Base-by-base conservation (phyloP, 1,284 basidiomycete genomes). In the Waitea zeae region DNA sequence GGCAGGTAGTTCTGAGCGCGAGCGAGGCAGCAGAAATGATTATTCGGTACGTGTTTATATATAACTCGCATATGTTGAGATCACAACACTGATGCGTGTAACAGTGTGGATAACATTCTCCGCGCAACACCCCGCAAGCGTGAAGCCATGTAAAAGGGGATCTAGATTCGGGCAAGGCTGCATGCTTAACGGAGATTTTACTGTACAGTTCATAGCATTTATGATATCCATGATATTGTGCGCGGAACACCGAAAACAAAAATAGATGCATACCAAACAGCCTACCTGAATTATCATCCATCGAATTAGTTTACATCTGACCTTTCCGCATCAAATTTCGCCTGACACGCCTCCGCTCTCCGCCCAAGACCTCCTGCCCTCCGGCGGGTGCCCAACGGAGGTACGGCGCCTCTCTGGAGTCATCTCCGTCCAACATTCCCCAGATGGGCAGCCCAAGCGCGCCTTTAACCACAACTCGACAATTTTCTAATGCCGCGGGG, bases 1-100 rank as follows among this genome's bases (percentile, higher is more conserved):
- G 80, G 30, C 92, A 96, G 57, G 92, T 98, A 0, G 80, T 99
- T 3, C 59, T 87, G 35, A 90, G 84, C 46, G 92, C 95, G 1
- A 90, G 78, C 41, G 95, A 99, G 55, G 95, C 93, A 6, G 83
- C 89, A 2, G 95, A 99, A 63, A 97, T 98, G 90, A 96, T 97
- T 44, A 68, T 98, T 45, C 70, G 93, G 74, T 89, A 57, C 24
- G 84, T 67, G 30, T 43, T 12, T 28, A 12, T 20, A n/a, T n/a
- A n/a, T n/a, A n/a, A n/a, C 4, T 33, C 32, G 34, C n/a, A 26
- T 18, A 12, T 6, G 35, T 12, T 11, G 6, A 6, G 9, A 39
- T 37, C 39, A 30, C 17, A 15, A 15, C 30, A 11, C 17, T 17
- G n/a, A 12, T n/a, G 24, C n/a, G 9, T 6, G 9, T 17, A 12